A percentile compares a stretch with the other conserved stretches of the same genome.
These are phyloP conservation scores for Puccinia brachypodii DNA, from an alignment of 1,284 basidiomycete genomes.

Conservation along the genomic window DNA sequence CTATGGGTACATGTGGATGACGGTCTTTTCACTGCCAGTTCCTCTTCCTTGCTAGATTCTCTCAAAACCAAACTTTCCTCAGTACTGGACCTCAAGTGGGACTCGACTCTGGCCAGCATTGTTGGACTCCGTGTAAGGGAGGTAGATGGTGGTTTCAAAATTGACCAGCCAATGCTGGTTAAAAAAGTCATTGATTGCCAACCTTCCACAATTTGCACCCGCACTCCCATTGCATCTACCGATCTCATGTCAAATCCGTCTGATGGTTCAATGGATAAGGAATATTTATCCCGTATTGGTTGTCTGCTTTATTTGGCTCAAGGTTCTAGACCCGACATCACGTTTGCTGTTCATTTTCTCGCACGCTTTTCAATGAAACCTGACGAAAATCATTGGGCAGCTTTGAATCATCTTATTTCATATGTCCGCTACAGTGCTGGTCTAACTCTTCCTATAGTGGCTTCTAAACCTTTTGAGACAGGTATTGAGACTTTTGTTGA, in stretches of 20 bases:
- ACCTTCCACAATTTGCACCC: not conserved
- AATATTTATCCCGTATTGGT: constrained; percentile 1
- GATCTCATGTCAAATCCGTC: not conserved
- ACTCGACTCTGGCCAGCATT: not conserved
- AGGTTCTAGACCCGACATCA: not conserved
- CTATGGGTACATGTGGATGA: not conserved
- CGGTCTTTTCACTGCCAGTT: not conserved
- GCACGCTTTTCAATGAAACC: not conserved
- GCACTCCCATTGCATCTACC: not conserved
- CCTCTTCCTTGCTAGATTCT: not conserved
- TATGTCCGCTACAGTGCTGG: not conserved
- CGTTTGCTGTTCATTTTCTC: not conserved
- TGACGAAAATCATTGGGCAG: not conserved
- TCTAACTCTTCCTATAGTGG: not conserved
- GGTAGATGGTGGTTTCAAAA: not conserved
- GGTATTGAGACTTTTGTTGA: constrained; percentile 11
- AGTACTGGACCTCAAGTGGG: not conserved
- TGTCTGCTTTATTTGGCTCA: not conserved
- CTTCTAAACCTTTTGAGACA: not conserved
- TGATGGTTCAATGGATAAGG: not conserved
- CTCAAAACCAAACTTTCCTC: not conserved
- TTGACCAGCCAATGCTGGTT: not conserved
- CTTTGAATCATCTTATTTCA: not conserved
- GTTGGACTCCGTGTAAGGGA: not conserved
- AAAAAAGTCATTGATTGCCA: not conserved